Base-by-base conservation (phyloP, 2,329 filamentous ascomycete species). In the Aspergillus sp. region DNA sequence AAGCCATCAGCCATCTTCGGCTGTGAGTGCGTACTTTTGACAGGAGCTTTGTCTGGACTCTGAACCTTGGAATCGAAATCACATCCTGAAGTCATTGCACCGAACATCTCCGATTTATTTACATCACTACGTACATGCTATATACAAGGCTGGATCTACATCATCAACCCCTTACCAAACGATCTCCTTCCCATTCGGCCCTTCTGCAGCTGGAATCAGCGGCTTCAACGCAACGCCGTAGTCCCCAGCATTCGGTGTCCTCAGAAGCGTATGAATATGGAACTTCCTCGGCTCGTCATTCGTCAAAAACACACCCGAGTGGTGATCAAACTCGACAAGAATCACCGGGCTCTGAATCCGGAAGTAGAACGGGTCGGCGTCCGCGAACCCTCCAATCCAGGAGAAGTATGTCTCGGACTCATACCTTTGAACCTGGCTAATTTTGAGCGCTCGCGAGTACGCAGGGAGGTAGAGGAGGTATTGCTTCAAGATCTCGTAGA, bases 241-340 rank as follows among this genome's bases (percentile, higher is more conserved):
- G 68, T 93, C 90, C 0, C 89, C 90, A 0, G 77, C 85, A 70
- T 93, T 93, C 0, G 90, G 90, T 32, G 84, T 87, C 36, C 90
- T 74, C 61, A 90, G 74, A 52, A 91, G 74, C 0, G 89, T 93
- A 70, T 93, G 90, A 20, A 90, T 89, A 65, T 93, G 90, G 65
- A 90, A 93, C 72, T 89, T 90, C 32, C 85, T 86, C 0, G 89
- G 89, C 71, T 89, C 83, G 49, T 79, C 78, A 68, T 93, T 93
- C 1, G 81, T 85, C 66, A 93, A 71, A 64, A 92, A 93, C 0
- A 93, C 89, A 0, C 89, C 89, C 0, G 85, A 89, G 71, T 93
- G 89, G 67, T 91, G 88, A 65, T 93, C 90, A 65, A 93, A 90
- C 78, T 93, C 90, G 51, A 88, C 78, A 2, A 93, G 76, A 0